Evolutionary conservation across 1,284 basidiomycete species (phyloP).

Genomic region (Chondrostereum purpureum): DNA sequence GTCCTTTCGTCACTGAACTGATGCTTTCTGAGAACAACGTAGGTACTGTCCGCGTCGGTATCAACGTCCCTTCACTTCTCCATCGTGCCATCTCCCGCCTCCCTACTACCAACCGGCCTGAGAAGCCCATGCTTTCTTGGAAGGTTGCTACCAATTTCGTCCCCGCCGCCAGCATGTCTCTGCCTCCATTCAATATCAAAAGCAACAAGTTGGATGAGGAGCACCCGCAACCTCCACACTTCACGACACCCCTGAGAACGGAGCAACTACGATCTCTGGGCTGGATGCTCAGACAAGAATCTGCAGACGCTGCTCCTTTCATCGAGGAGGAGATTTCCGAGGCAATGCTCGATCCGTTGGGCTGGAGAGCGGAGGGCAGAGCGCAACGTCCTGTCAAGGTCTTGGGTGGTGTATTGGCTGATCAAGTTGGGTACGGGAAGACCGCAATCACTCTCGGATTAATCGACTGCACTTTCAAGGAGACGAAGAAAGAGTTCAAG

Average conservation of each 20-base stretch:
- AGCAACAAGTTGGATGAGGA: slow-evolving; percentile 78
- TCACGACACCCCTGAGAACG: slow-evolving; percentile 66
- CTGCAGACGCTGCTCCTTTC: slow-evolving; percentile 61
- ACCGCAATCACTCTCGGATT: slow-evolving; percentile 91
- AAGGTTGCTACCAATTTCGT: slow-evolving; percentile 74
- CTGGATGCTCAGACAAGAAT: slow-evolving; percentile 90
- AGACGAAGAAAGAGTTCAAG: slow-evolving; percentile 53
- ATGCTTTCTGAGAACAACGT: slow-evolving; percentile 58
- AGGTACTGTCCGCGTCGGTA: slow-evolving; percentile 77
- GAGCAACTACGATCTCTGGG: slow-evolving; percentile 88
- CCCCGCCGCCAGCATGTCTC: slow-evolving; percentile 53
- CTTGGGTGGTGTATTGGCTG: slow-evolving; percentile 89
- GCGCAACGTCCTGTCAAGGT: slow-evolving; percentile 73
- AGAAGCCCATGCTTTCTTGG: slow-evolving; percentile 65
- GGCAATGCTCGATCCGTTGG: slow-evolving; percentile 76
- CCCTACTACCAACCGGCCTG: slow-evolving; percentile 50
- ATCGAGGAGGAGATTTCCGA: slow-evolving; percentile 93
- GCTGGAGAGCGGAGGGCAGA: slow-evolving; percentile 91
- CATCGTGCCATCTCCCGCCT: slow-evolving; percentile 84
- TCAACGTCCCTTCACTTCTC: slow-evolving; percentile 83
- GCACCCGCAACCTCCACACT: slow-evolving; percentile 74
- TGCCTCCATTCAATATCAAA: slow-evolving; percentile 60
- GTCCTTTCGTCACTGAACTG: slow-evolving; percentile 84
- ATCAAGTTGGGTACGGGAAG: slow-evolving; percentile 96
- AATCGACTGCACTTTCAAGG: slow-evolving; percentile 62